Evolutionary conservation across 1,139 yeast species (phyloP), one percentile per base, ranked within the genome.

Genomic region (Yamadazyma oceani): DNA sequence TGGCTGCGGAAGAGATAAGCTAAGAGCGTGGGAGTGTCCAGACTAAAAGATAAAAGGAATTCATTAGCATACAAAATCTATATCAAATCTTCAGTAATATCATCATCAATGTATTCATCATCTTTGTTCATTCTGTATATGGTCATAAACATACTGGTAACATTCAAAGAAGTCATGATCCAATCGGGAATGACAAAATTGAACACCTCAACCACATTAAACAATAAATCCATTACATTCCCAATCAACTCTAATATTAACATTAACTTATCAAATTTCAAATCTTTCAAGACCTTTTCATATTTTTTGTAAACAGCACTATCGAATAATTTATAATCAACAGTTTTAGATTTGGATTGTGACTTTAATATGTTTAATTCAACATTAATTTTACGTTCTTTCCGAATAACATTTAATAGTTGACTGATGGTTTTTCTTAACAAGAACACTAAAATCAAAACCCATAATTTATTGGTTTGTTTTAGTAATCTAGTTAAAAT

Each of bases 121-220:
- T 71, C 77, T 51, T 71, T 71, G 55, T 70, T 71, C 77, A 71
- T 71, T 58, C 77, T 67, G 58, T 71, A 71, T 31, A 71, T 57
- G 10, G 76, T 69, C 77, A 71, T 71, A 38, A 60, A 62, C 76
- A 71, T 70, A 46, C 75, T 68, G 24, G 74, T 62, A 36, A 67
- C 57, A 45, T 70, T 71, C 57, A 71, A 64, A 9, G 52, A 39
- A 43, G 59, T 62, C 75, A 70, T 69, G 35, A 69, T 51, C 75
- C 75, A 70, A 29, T 62, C 66, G 4, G 76, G 75, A 10, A 70
- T 64, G 2, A 53, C 55, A 31, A 68, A 43, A 2, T 62, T 60
- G 33, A 64, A 64, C 19, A 67, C 56, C 46, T 71, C 77, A 40
- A 71, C 68, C 34, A 66, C 43, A 45, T 71, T 71, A 47, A 71